Percentiles rank a stretch among this genome's conserved stretches.
Conservation (phyloP, 805 yeast genomes). For the Pichia kluyveri region DNA sequence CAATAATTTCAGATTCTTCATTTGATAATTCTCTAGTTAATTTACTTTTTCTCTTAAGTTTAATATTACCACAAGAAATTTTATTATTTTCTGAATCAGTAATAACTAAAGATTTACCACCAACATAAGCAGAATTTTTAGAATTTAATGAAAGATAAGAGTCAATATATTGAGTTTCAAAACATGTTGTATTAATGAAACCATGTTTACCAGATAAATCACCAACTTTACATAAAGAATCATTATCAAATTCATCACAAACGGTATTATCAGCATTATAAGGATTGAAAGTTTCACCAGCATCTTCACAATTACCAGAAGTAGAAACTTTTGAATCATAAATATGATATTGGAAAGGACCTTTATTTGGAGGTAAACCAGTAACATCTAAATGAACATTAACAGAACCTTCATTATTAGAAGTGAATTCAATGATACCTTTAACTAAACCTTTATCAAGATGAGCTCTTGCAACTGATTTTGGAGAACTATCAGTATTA, state of each 20-base stretch:
- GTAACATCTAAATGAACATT: conserved; percentile 64
- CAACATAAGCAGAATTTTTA: conserved; percentile 45
- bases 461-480: conserved; percentile 48
- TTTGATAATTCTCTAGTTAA: conserved; percentile 15
- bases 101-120: conserved; percentile 47
- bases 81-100: conserved; percentile 47
- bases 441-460: conserved; percentile 35
- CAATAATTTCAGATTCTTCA: not conserved
- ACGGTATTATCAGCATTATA: conserved; percentile 40
- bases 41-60: conserved; percentile 21
- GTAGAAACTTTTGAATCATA: conserved; percentile 49
- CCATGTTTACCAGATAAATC: conserved; percentile 78
- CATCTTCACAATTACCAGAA: conserved; percentile 42
- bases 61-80: conserved; percentile 57
- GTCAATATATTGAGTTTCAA: conserved; percentile 53
- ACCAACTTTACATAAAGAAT: conserved; percentile 59
- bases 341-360: conserved; percentile 63
- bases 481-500: conserved; percentile 38
- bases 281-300: conserved; percentile 58
- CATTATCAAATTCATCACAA: conserved; percentile 43
- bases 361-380: conserved; percentile 57
- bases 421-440: conserved; percentile 52
- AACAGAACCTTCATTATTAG: conserved; percentile 42
- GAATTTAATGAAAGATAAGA: conserved; percentile 57
- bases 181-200: conserved; percentile 59